Percentiles rank a stretch among this genome's conserved stretches.
Evolutionary conservation across 192 early-diverging fungal species (phyloP).

Genomic region (Coemansia sp.): DNA sequence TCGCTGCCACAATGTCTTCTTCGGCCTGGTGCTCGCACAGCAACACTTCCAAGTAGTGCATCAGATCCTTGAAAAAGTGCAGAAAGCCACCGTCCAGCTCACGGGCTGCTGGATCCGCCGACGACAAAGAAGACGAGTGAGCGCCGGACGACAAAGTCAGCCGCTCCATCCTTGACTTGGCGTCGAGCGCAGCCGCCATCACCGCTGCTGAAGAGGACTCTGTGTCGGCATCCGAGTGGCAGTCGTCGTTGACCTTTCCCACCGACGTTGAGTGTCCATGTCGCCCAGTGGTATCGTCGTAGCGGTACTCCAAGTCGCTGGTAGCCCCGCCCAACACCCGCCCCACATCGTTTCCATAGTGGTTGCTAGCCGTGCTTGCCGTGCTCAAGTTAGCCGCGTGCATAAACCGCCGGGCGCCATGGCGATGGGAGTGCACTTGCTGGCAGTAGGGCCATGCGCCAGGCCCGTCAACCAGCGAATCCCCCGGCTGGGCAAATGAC

Average conservation of each 20-base stretch:
- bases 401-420: conserved; percentile 23
- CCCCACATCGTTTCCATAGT: conserved; percentile 8
- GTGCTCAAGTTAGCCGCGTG: conserved; percentile 38
- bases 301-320: conserved; percentile 7
- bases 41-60: conserved; percentile 51
- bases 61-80: conserved; percentile 65
- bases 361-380: conserved; percentile 28
- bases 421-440: neutral
- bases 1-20: neutral
- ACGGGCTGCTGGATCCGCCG: neutral
- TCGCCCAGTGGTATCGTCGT: neutral
- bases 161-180: conserved; percentile 30
- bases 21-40: conserved; percentile 29
- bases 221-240: conserved; percentile 19
- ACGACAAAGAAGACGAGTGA: neutral
- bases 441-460: conserved; percentile 19
- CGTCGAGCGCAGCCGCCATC: conserved; percentile 28
- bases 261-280: conserved; percentile 10
- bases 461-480: conserved; percentile 26
- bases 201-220: conserved; percentile 25
- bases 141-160: conserved; percentile 5
- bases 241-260: conserved; percentile 4
- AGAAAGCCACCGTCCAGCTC: conserved; percentile 58
- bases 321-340: neutral
- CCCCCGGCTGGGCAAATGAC: conserved; percentile 41